Conservation (phyloP, 2,329 filamentous ascomycete genomes). For the Apiospora kogelbergensis region DNA sequence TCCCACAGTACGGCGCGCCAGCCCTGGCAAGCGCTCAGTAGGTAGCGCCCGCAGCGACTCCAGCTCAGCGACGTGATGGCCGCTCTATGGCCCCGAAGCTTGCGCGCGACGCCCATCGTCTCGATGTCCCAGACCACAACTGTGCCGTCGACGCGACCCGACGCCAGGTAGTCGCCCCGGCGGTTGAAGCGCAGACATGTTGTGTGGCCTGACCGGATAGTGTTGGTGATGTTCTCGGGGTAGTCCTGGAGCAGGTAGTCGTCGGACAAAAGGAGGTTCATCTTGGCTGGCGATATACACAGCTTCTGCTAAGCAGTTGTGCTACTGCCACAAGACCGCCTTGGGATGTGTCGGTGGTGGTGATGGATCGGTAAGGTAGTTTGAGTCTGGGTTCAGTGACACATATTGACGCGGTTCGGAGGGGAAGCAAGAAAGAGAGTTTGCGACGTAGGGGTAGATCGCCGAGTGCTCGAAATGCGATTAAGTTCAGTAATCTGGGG, state of each 20-base stretch:
- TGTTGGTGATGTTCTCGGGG: slow-evolving; percentile 85
- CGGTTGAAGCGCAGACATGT: slow-evolving; percentile 83
- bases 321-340: background rate
- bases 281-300: slow-evolving; percentile 27
- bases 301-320: background rate
- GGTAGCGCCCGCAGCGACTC: slow-evolving; percentile 87
- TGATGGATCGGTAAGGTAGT: slow-evolving; percentile 11
- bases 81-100: slow-evolving; percentile 87
- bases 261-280: slow-evolving; percentile 62
- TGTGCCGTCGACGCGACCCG: slow-evolving; percentile 89
- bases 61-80: slow-evolving; percentile 95
- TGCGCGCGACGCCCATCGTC: slow-evolving; percentile 93
- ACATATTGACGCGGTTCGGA: background rate
- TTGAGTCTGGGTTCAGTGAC: background rate
- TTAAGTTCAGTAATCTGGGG: slow-evolving; percentile 11
- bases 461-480: background rate
- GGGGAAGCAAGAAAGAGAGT: background rate
- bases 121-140: slow-evolving; percentile 97
- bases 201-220: slow-evolving; percentile 71
- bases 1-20: slow-evolving; percentile 98
- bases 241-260: slow-evolving; percentile 75
- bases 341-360: slow-evolving; percentile 12
- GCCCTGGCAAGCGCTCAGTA: slow-evolving; percentile 90
- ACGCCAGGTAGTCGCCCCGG: slow-evolving; percentile 90
- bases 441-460: background rate